Base-by-base conservation (phyloP, 805 yeast species). In the Starmerella bombicola region DNA sequence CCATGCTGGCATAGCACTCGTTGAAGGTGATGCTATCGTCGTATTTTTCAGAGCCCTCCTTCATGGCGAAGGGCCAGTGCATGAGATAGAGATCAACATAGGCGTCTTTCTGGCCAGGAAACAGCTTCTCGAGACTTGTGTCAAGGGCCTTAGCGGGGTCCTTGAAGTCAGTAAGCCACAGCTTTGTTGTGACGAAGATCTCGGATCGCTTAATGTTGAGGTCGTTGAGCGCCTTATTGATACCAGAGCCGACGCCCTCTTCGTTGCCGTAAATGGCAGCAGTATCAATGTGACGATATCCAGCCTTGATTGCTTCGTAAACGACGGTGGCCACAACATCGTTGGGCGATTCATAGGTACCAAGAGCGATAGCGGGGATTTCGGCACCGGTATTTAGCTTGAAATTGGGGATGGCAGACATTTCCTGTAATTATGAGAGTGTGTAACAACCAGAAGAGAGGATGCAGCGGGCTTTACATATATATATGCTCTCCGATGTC, bases 271-370 rank as follows among this genome's bases (percentile, higher is more conserved):
- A 81, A 45, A 68, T 66, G 56, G 73, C 72, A 3, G 91, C 91
- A 8, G 85, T 74, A 57, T 80, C 93, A 50, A 80, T 76, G 55
- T 76, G 83, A 46, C 77, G 68, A 58, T 77, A 76, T 9, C 86
- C 86, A 7, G 66, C 63, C 54, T 73, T 66, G 44, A 78, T 63
- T 12, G 86, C 88, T 32, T 69, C 65, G 48, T 65, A 66, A 12
- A 78, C 78, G 20, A 78, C 74, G 18, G 61, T 60, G 38, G 67
- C 66, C 18, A 69, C 71, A 24, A 65, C 67, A 25, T 64, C 63
- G n/a, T 60, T 47, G 30, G 55, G 41, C 9, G 77, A 72, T 46
- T 70, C 62, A 44, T 77, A 78, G 20, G 78, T 74, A 10, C 91
- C 91, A 28, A 80, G 64, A 0, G 82, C 86, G 30, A 79, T 55